phyloP scores from a whole-genome alignment of 2,329 filamentous ascomycete genomes.

The Atkinsonella hypoxylon region DNA sequence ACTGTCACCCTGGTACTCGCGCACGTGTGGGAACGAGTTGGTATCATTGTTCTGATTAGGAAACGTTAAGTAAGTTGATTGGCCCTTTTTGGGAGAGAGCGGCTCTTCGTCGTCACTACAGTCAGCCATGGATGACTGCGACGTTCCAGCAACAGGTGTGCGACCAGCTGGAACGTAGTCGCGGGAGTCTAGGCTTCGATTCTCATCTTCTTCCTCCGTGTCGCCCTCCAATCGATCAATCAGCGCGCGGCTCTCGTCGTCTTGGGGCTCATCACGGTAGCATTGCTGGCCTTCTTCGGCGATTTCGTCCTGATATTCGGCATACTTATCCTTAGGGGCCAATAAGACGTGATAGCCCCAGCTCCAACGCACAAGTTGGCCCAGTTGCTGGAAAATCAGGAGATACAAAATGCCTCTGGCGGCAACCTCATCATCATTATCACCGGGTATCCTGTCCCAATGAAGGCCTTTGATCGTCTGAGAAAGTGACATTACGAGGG shows the following conservation, averaged over 20 bases:
- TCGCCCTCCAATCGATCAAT: constrained; percentile 27
- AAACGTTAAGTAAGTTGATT: constrained; percentile 13
- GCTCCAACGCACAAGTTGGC: constrained; percentile 90
- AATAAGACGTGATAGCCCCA: constrained; percentile 95
- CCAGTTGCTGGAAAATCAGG: constrained; percentile 93
- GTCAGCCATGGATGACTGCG: constrained; percentile 35
- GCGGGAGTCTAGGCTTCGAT: constrained; percentile 29
- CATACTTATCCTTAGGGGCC: constrained; percentile 67
- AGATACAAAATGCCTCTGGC: constrained; percentile 91
- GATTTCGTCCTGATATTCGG: constrained; percentile 46
- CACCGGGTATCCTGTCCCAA: constrained; percentile 82
- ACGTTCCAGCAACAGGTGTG: constrained; percentile 40
- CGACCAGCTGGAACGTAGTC: constrained; percentile 42
- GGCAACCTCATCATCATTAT: constrained; percentile 90
- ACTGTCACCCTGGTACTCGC: constrained; percentile 29
- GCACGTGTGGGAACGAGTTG: constrained; percentile 49
- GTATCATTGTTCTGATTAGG: constrained; percentile 32
- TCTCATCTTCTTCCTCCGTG: constrained; percentile 26
- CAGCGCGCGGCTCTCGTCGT: constrained; percentile 32
- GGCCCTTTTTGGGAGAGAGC: constrained; percentile 19
- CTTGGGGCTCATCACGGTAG: constrained; percentile 30
- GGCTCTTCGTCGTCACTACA: constrained; percentile 33
- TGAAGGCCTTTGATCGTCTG: constrained; percentile 86
- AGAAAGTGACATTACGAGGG: constrained; percentile 84
- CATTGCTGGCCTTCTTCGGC: constrained; percentile 48